Conservation (phyloP, 805 yeast genomes). For the Myxozyma vanderwaltii region DNA sequence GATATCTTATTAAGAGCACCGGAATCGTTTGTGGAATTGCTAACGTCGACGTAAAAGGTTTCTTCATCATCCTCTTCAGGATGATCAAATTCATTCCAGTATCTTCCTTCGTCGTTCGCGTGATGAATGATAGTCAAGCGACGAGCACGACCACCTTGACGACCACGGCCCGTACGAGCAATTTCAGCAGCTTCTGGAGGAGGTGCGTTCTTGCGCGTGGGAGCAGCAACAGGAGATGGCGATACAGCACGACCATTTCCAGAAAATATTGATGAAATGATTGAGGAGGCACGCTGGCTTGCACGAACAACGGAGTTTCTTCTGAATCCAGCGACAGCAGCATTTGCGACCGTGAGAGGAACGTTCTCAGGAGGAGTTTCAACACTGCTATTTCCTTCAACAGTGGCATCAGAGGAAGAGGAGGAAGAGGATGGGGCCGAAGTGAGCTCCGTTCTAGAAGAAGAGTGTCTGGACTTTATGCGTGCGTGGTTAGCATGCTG, state of each 20-base stretch:
- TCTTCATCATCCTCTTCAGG: slow-evolving; percentile 54
- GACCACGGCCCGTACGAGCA: slow-evolving; percentile 14
- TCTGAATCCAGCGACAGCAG: background rate
- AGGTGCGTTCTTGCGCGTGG: background rate
- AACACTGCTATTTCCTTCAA: slow-evolving; percentile 20
- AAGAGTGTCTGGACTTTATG: background rate
- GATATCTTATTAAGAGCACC: slow-evolving; percentile 33
- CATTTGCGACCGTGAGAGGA: slow-evolving; percentile 8
- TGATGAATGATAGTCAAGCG: slow-evolving; percentile 9
- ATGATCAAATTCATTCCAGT: slow-evolving; percentile 72
- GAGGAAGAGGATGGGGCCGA: slow-evolving; percentile 13
- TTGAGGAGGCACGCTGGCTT: slow-evolving; percentile 11
- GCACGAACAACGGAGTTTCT: background rate
- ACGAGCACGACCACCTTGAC: slow-evolving; percentile 13
- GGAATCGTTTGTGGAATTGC: slow-evolving; percentile 38
- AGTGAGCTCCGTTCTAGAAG: background rate
- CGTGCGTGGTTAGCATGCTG: slow-evolving; percentile 1
- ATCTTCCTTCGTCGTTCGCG: slow-evolving; percentile 43
- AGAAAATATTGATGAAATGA: slow-evolving; percentile 17
- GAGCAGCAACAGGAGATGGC: slow-evolving; percentile 3
- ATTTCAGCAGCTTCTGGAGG: slow-evolving; percentile 14
- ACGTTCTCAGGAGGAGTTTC: slow-evolving; percentile 27
- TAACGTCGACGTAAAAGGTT: slow-evolving; percentile 37
- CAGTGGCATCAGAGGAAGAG: slow-evolving; percentile 22
- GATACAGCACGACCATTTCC: background rate